Base-by-base conservation (phyloP, 78 protist genomes). In the Planoprotostelium fungivorum region DNA sequence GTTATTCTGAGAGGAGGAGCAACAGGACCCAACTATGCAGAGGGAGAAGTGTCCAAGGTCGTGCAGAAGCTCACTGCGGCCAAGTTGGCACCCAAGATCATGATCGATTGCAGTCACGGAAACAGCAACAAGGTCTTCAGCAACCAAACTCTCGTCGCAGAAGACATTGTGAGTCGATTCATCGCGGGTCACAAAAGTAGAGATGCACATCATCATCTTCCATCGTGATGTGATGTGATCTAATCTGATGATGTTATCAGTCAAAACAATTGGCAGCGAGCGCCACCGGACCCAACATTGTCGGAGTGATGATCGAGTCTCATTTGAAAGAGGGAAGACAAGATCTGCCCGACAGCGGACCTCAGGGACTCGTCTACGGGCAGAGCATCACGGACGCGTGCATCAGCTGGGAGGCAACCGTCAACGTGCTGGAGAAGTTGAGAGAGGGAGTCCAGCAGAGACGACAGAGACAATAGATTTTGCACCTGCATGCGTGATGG, bases 301-400 rank as follows among this genome's bases (percentile, higher is more conserved):
- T 95, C 37, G 97, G 97, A 28, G 94, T 95, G 63, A 95, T 95
- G 97, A 95, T 95, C 31, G 97, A 95, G 92, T 85, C 90, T n/a
- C 36, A 92, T 88, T n/a, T 95, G 83, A 1, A 83, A 34, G 97
- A 90, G 86, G 97, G 97, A 35, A 34, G 35, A 1, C 93, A 95
- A 85, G 89, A 63, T 28, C 28, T 94, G 25, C 63, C 37, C 9
- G 73, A 84, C 0, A 25, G 31, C 16, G 73, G 73, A 51, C 73
- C 73, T 16, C 31, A 5, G 16, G 93, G 86, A 23, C 88, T 95
- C 35, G 37, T 34, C 38, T 92, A 95, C 90, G 96, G 96, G 0
- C 84, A 37, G 38, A 38, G 88, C 31, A 89, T 95, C 87, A 95
- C 96, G 63, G 96, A 95, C 35, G 94, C 94, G 63, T 95, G 96